A percentile compares a stretch with the other conserved stretches of the same genome.
phyloP scores from a whole-genome alignment of 176 grass and related monocot genomes.

The Juncus inflexus region DNA sequence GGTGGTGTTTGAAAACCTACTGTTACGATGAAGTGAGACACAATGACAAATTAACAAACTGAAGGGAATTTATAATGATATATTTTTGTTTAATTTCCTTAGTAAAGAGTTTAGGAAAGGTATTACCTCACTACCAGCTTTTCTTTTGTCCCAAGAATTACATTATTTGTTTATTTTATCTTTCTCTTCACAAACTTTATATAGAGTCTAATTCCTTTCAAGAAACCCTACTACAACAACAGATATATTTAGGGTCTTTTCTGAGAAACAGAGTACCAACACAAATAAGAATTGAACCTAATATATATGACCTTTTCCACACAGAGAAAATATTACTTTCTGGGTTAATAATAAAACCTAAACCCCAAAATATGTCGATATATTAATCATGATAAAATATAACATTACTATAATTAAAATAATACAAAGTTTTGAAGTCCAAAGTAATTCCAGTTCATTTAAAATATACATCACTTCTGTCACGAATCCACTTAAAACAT shows the following conservation, averaged over 20 bases:
- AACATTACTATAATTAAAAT: too few relatives aligned
- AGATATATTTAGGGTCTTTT: too few relatives aligned
- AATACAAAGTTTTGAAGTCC: too few relatives aligned
- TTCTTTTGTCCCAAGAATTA: neutral
- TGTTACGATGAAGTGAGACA: conserved; percentile 28
- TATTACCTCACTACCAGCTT: neutral
- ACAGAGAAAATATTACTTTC: too few relatives aligned
- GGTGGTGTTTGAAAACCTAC: neutral
- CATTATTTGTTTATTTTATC: conserved; percentile 16
- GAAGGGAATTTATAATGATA: neutral
- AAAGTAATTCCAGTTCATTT: neutral
- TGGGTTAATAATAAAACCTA: too few relatives aligned
- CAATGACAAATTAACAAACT: conserved; percentile 12
- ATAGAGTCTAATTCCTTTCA: too few relatives aligned
- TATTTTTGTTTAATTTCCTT: conserved; percentile 4
- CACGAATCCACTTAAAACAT: conserved; percentile 17
- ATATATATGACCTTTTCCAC: too few relatives aligned
- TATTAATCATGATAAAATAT: too few relatives aligned
- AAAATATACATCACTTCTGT: conserved; percentile 18
- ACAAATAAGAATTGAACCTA: too few relatives aligned
- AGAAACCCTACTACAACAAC: too few relatives aligned
- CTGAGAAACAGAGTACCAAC: too few relatives aligned
- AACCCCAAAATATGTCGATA: too few relatives aligned
- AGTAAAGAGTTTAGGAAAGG: neutral
- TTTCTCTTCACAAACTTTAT: neutral